phyloP scores from a whole-genome alignment of 1,284 basidiomycete species.

The Cryptococcus sp. region DNA sequence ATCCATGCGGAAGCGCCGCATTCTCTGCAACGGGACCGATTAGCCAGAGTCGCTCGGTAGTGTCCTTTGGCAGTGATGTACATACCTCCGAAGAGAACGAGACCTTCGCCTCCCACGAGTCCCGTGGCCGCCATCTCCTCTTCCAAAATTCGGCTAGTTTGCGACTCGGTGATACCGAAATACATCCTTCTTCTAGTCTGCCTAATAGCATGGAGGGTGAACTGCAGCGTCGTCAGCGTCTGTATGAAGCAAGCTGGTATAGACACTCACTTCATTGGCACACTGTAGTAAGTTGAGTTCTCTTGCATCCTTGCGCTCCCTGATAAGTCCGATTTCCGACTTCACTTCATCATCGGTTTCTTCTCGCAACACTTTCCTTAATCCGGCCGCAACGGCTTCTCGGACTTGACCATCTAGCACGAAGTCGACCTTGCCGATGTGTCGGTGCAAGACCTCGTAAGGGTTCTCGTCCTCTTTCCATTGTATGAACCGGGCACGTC shows the following conservation, averaged over 20 bases:
- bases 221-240: conserved; percentile 54
- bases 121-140: conserved; percentile 63
- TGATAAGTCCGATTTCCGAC: conserved; percentile 60
- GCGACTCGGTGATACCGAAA: conserved; percentile 74
- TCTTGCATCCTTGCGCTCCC: conserved; percentile 71
- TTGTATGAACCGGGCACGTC: conserved; percentile 60
- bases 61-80: conserved; percentile 8
- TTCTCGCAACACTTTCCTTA: conserved; percentile 41
- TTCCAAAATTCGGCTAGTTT: conserved; percentile 62
- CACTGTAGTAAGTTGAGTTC: conserved; percentile 75
- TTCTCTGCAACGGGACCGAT: conserved; percentile 61
- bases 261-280: conserved; percentile 67
- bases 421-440: conserved; percentile 39
- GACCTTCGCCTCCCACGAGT: conserved; percentile 61
- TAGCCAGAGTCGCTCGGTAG: background rate
- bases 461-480: conserved; percentile 77
- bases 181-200: conserved; percentile 64
- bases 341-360: conserved; percentile 57
- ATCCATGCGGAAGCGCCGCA: conserved; percentile 80
- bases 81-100: conserved; percentile 77
- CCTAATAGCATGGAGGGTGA: conserved; percentile 72
- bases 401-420: conserved; percentile 68
- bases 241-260: conserved; percentile 2
- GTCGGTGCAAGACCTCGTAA: conserved; percentile 61
- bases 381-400: conserved; percentile 58